A percentile compares a stretch with the other conserved stretches of the same genome.
These are phyloP conservation scores for Colletotrichum theobromicola DNA, from an alignment of 2,329 filamentous ascomycete species.

Conservation along the genomic window DNA sequence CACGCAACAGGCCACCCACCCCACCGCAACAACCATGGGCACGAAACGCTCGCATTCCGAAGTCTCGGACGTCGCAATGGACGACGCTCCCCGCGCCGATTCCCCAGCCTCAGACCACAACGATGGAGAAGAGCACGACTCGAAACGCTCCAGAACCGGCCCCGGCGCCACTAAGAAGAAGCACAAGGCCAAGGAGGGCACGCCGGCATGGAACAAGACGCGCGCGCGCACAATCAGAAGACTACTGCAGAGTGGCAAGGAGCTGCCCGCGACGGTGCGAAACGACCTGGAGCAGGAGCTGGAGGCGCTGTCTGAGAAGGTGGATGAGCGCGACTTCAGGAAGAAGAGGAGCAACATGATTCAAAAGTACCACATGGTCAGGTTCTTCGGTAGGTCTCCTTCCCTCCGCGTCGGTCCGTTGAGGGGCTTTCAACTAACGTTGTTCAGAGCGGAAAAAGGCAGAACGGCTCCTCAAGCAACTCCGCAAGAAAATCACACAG, in stretches of 20 bases:
- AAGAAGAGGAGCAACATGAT: slow-evolving; percentile 74
- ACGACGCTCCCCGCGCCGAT: slow-evolving; percentile 12
- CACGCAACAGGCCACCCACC: background rate
- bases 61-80: slow-evolving; percentile 4
- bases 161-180: slow-evolving; percentile 38
- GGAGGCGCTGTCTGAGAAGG: slow-evolving; percentile 67
- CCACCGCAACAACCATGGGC: slow-evolving; percentile 28
- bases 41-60: slow-evolving; percentile 32
- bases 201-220: slow-evolving; percentile 70
- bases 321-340: slow-evolving; percentile 63
- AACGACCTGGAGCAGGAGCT: slow-evolving; percentile 77
- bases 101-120: slow-evolving; percentile 17
- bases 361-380: slow-evolving; percentile 79
- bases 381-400: slow-evolving; percentile 74
- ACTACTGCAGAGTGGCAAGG: slow-evolving; percentile 63
- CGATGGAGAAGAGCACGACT: slow-evolving; percentile 23
- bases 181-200: slow-evolving; percentile 49
- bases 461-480: slow-evolving; percentile 67
- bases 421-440: background rate
- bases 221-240: slow-evolving; percentile 73
- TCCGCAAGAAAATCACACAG: slow-evolving; percentile 61
- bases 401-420: background rate
- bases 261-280: slow-evolving; percentile 71
- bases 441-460: slow-evolving; percentile 74
- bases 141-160: slow-evolving; percentile 38